Conservation (phyloP, 805 yeast genomes). For the Lachancea quebecensis region DNA sequence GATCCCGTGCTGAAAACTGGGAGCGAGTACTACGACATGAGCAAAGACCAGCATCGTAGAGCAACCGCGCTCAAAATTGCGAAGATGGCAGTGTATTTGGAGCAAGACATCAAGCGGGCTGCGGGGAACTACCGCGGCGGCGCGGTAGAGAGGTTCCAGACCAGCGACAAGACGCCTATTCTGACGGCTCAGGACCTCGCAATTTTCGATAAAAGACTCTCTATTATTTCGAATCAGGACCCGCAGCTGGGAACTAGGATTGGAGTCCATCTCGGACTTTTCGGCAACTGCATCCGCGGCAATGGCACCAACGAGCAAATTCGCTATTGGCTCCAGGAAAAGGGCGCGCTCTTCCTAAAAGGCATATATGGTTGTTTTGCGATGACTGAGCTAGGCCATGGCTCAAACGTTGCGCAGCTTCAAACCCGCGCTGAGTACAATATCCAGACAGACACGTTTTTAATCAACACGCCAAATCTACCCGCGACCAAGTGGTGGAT, state of each 20-base stretch:
- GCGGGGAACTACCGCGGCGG: slow-evolving; percentile 16
- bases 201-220: slow-evolving; percentile 51
- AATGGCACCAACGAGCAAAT: slow-evolving; percentile 83
- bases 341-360: slow-evolving; percentile 54
- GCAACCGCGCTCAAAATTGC: slow-evolving; percentile 54
- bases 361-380: slow-evolving; percentile 82
- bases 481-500: slow-evolving; percentile 99
- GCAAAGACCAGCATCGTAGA: slow-evolving; percentile 52
- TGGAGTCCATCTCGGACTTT: slow-evolving; percentile 84
- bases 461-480: slow-evolving; percentile 78
- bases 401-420: slow-evolving; percentile 87
- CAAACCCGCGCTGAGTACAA: slow-evolving; percentile 90
- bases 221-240: slow-evolving; percentile 58
- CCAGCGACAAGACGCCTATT: slow-evolving; percentile 9
- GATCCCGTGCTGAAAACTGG: slow-evolving; percentile 59
- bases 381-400: slow-evolving; percentile 91
- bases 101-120: slow-evolving; percentile 30
- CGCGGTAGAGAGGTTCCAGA: slow-evolving; percentile 24
- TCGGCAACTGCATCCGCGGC: slow-evolving; percentile 74
- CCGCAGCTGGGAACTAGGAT: slow-evolving; percentile 76
- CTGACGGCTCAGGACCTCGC: slow-evolving; percentile 23
- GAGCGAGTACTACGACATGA: slow-evolving; percentile 49
- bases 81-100: slow-evolving; percentile 56
- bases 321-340: slow-evolving; percentile 69
- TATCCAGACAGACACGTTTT: slow-evolving; percentile 54